phyloP scores from a whole-genome alignment of 2,329 filamentous ascomycete genomes.

The Sordariomycetes sp. region DNA sequence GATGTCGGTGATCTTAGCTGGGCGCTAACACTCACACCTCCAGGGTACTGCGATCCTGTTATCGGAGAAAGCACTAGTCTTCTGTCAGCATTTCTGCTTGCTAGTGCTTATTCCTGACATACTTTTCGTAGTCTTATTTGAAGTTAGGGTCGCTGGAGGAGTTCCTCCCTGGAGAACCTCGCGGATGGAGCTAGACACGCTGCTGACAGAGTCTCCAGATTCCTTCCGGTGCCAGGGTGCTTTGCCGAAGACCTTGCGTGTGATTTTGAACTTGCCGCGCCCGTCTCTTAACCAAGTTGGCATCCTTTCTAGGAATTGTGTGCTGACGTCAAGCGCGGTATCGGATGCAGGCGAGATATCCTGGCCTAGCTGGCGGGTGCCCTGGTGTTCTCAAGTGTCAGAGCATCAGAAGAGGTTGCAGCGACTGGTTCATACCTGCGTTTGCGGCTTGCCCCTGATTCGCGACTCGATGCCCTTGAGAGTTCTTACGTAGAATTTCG shows the following conservation, averaged over 20 bases:
- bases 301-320: no score
- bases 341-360: no score
- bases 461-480: not conserved
- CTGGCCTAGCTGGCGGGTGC: not conserved
- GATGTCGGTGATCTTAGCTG: no score
- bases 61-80: no score
- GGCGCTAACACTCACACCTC: no score
- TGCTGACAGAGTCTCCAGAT: slow-evolving; percentile 26
- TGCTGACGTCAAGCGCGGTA: no score
- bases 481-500: not conserved
- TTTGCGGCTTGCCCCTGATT: not conserved
- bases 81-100: no score
- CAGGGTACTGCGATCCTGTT: no score
- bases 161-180: slow-evolving; percentile 27
- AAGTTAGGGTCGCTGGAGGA: slow-evolving; percentile 7
- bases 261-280: slow-evolving; percentile 13
- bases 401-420: no score
- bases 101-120: no score
- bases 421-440: not conserved
- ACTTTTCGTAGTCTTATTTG: slow-evolving; percentile 1
- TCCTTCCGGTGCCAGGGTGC: slow-evolving; percentile 29
- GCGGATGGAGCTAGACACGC: slow-evolving; percentile 30
- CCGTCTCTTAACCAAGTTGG: slow-evolving; percentile 24
- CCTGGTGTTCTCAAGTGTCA: not conserved
- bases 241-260: slow-evolving; percentile 28